A percentile compares a stretch with the other conserved stretches of the same genome.
These are phyloP conservation scores for Monosporozyma servazzii DNA, from an alignment of 805 yeast genomes.

Conservation along the genomic window DNA sequence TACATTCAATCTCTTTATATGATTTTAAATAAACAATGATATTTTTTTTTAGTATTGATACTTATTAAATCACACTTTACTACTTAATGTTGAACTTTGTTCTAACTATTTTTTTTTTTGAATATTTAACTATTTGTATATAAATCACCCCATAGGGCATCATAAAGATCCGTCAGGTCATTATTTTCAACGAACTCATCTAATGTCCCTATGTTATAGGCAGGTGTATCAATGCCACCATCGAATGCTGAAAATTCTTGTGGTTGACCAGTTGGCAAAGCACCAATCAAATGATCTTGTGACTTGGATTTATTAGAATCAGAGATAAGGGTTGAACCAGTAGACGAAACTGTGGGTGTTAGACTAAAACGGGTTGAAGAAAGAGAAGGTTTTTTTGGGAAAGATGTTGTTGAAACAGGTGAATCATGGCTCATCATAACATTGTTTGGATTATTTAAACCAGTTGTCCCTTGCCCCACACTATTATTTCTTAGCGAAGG, in stretches of 20 bases:
- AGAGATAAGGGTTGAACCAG: background rate
- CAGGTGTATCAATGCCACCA: constrained; percentile 1
- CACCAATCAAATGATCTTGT: background rate
- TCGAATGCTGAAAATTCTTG: background rate
- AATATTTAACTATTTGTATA: constrained; percentile 7
- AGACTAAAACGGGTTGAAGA: background rate
- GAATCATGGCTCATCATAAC: background rate
- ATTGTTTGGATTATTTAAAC: background rate
- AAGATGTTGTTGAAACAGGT: background rate
- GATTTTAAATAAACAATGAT: background rate
- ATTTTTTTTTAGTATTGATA: background rate
- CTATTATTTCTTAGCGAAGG: background rate
- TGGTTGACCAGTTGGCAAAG: background rate
- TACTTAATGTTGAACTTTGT: background rate
- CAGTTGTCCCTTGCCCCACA: background rate
- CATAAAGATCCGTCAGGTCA: constrained; percentile 23
- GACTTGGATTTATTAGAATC: background rate
- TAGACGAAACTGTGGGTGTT: background rate
- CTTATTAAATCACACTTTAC: background rate
- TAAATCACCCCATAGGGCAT: constrained; percentile 25
- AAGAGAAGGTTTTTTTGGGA: background rate
- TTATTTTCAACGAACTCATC: constrained; percentile 27
- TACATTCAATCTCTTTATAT: background rate
- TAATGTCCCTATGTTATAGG: constrained; percentile 24
- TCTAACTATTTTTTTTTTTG: background rate